These are phyloP conservation scores for Aspergillus sp. DNA, from an alignment of 2,329 filamentous ascomycete species.

Conservation along the genomic window DNA sequence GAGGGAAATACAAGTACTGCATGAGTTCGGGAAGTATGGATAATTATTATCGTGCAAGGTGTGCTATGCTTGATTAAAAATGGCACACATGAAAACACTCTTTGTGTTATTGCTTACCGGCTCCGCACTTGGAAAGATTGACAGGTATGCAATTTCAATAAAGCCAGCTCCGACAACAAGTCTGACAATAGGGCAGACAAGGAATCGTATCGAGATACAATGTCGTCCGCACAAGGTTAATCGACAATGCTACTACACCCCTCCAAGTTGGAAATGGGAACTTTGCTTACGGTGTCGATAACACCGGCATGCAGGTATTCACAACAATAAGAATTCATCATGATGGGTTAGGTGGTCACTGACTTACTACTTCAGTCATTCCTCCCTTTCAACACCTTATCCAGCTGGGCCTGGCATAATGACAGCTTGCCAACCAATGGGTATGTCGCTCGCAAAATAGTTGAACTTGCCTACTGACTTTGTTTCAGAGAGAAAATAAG, in stretches of 20 bases:
- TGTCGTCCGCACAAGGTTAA: conserved; percentile 8
- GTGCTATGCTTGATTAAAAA: neutral
- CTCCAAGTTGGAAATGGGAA: conserved; percentile 16
- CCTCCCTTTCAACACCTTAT: conserved; percentile 14
- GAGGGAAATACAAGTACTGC: neutral
- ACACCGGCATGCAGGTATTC: conserved; percentile 14
- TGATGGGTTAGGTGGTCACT: neutral
- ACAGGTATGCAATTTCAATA: neutral
- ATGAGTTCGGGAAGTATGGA: neutral
- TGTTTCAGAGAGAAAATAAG: conserved; percentile 1
- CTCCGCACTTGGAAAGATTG: neutral
- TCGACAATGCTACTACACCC: conserved; percentile 13
- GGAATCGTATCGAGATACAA: conserved; percentile 12
- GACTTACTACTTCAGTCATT: conserved; percentile 1
- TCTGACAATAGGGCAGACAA: neutral
- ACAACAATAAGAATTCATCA: too few relatives aligned
- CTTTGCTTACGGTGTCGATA: conserved; percentile 16
- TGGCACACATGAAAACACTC: neutral
- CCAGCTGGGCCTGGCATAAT: conserved; percentile 17
- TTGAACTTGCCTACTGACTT: neutral
- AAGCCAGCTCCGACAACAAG: neutral
- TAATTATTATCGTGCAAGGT: neutral
- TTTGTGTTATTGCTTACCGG: neutral
- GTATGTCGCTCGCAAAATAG: neutral
- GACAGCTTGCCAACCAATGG: conserved; percentile 12